These are phyloP conservation scores for Gracilaria gracilis DNA, from an alignment of 23 red algal genomes.

Conservation along the genomic window DNA sequence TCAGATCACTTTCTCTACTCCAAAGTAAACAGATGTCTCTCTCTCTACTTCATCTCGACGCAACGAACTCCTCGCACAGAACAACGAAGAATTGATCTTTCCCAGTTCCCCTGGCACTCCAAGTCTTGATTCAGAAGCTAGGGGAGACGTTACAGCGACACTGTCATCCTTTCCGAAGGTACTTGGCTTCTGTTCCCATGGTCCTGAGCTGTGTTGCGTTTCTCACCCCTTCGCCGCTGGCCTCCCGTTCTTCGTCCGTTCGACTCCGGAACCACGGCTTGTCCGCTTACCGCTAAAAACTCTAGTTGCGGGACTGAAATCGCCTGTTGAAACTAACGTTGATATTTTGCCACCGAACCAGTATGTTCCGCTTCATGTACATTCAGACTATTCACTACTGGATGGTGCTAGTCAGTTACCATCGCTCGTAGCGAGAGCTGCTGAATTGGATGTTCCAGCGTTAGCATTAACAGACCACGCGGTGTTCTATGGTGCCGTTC, in stretches of 20 bases:
- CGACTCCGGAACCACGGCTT: not conserved
- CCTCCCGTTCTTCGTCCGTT: not conserved
- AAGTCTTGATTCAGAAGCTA: not conserved
- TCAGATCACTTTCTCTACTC: no score
- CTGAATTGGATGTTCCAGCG: slow-evolving; percentile 79
- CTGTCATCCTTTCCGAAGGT: not conserved
- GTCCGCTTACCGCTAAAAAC: not conserved
- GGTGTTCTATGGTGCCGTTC: slow-evolving; percentile 86
- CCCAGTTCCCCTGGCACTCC: no score
- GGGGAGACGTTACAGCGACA: not conserved
- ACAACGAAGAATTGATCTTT: no score
- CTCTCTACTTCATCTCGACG: no score
- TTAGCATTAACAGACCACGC: slow-evolving; percentile 95
- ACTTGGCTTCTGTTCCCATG: not conserved
- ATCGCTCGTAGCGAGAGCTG: slow-evolving; percentile 82
- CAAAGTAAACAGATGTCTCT: no score
- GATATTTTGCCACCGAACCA: slow-evolving; percentile 29
- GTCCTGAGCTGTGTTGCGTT: not conserved
- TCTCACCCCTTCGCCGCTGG: not conserved
- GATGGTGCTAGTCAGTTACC: slow-evolving; percentile 92
- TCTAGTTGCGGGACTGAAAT: not conserved
- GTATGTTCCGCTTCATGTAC: no score
- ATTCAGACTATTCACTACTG: slow-evolving; percentile 93
- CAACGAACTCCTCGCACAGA: no score
- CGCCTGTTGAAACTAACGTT: not conserved